Conservation (phyloP, 805 yeast species). For the Candida wancherniae region DNA sequence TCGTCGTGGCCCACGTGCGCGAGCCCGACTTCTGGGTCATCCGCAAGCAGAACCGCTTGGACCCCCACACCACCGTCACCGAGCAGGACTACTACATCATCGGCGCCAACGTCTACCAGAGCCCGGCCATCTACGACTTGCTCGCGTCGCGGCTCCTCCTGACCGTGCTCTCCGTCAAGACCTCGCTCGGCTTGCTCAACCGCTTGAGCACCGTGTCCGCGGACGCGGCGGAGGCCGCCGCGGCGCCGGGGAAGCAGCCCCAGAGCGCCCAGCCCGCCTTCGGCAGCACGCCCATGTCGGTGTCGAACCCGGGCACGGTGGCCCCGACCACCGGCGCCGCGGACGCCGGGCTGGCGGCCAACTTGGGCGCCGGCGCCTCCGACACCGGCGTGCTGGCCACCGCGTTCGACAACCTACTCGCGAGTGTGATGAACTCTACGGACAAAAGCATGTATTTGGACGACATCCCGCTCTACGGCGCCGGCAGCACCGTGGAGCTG, state of each 20-base stretch:
- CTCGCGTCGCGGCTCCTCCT: slow-evolving; percentile 56
- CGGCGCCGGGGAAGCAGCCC: slow-evolving; percentile 4
- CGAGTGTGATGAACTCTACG: slow-evolving; percentile 19
- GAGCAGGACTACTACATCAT: slow-evolving; percentile 80
- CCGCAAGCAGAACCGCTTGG: slow-evolving; percentile 67
- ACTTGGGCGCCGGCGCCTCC: slow-evolving; percentile 6
- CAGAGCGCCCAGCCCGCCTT: slow-evolving; percentile 7
- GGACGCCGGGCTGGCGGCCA: slow-evolving; percentile 9
- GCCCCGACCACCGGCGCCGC: slow-evolving; percentile 12
- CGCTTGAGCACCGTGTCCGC: slow-evolving; percentile 22
- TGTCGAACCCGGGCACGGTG: slow-evolving; percentile 16
- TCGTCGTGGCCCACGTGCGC: slow-evolving; percentile 62
- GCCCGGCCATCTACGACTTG: slow-evolving; percentile 72
- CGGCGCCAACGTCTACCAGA: slow-evolving; percentile 89
- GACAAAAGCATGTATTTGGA: slow-evolving; percentile 29
- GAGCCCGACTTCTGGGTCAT: slow-evolving; percentile 95
- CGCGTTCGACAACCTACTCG: slow-evolving; percentile 30
- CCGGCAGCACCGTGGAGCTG: slow-evolving; percentile 35
- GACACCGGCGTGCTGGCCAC: slow-evolving; percentile 24
- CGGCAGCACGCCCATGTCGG: slow-evolving; percentile 12
- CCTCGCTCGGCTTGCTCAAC: slow-evolving; percentile 29
- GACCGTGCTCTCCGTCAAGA: slow-evolving; percentile 32
- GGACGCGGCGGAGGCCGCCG: slow-evolving; percentile 1
- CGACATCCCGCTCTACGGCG: slow-evolving; percentile 37
- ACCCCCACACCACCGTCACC: slow-evolving; percentile 47